Evolutionary conservation across 2,329 filamentous ascomycete genomes (phyloP).

Genomic region (Cladosporium cucumerinum): DNA sequence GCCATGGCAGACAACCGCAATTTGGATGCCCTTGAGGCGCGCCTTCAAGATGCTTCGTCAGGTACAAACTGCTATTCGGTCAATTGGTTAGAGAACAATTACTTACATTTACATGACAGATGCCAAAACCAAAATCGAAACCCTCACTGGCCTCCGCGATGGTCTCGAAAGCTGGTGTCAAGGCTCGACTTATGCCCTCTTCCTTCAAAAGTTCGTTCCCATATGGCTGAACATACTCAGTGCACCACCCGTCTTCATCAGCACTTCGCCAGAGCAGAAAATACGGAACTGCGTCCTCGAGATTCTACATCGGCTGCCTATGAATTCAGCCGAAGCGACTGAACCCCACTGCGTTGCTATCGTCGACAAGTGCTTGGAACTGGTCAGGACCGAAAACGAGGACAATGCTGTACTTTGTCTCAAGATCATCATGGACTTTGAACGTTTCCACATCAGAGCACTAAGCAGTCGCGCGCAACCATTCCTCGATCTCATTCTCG

Average conservation of each 20-base stretch:
- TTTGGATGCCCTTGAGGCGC: conserved; percentile 46
- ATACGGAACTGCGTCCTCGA: conserved; percentile 90
- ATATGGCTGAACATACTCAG: conserved; percentile 82
- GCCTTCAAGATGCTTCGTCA: conserved; percentile 42
- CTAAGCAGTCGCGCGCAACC: conserved; percentile 79
- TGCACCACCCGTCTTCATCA: conserved; percentile 85
- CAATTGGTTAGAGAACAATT: background rate
- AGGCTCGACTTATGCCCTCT: conserved; percentile 71
- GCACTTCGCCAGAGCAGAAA: conserved; percentile 87
- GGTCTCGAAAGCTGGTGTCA: conserved; percentile 84
- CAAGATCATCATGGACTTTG: conserved; percentile 96
- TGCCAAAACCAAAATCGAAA: conserved; percentile 73
- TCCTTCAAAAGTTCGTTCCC: conserved; percentile 84
- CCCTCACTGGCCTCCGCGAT: conserved; percentile 84
- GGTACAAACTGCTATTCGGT: background rate
- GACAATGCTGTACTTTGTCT: conserved; percentile 98
- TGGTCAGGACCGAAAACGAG: conserved; percentile 91
- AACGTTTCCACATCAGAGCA: conserved; percentile 84
- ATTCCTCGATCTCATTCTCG: conserved; percentile 87
- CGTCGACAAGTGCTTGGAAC: conserved; percentile 81
- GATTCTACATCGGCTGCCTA: conserved; percentile 83
- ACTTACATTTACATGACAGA: conserved; percentile 52
- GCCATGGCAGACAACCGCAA: conserved; percentile 39
- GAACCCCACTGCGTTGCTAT: conserved; percentile 86
- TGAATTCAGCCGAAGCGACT: conserved; percentile 62